phyloP scores from a whole-genome alignment of 345 rosid genomes.

The Luvunga scandens region DNA sequence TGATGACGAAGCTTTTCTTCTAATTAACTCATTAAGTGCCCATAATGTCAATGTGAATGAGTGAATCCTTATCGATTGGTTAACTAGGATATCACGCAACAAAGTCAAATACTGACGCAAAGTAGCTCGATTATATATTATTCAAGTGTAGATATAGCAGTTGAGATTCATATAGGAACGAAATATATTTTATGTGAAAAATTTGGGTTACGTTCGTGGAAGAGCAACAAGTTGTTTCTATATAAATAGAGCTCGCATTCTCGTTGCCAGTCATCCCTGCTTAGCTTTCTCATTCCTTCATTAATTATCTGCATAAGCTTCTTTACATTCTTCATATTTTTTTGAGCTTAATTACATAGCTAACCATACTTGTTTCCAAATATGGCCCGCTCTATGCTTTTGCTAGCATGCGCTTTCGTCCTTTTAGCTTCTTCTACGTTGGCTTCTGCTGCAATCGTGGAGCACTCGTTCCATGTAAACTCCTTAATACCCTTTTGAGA shows the following conservation, averaged over 20 bases:
- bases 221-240: not conserved
- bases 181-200: not conserved
- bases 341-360: not conserved
- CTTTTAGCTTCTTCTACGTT: conserved; percentile 37
- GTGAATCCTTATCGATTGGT: not conserved
- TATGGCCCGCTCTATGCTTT: conserved; percentile 23
- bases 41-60: not conserved
- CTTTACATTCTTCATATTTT: not conserved
- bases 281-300: not conserved
- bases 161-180: not conserved
- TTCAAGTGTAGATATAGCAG: not conserved
- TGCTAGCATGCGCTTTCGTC: conserved; percentile 29
- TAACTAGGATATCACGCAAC: conserved; percentile 25
- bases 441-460: conserved; percentile 69
- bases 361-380: not conserved
- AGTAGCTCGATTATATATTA: not conserved
- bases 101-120: not conserved
- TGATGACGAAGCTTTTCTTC: conserved; percentile 26
- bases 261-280: not conserved
- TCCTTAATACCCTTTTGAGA: not conserved
- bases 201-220: not conserved
- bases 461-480: conserved; percentile 70
- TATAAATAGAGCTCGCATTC: conserved; percentile 6
- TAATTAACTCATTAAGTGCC: not conserved
- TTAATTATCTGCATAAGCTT: not conserved